Base-by-base conservation (phyloP, 139 green algal species). In the Chlorella sp. region DNA sequence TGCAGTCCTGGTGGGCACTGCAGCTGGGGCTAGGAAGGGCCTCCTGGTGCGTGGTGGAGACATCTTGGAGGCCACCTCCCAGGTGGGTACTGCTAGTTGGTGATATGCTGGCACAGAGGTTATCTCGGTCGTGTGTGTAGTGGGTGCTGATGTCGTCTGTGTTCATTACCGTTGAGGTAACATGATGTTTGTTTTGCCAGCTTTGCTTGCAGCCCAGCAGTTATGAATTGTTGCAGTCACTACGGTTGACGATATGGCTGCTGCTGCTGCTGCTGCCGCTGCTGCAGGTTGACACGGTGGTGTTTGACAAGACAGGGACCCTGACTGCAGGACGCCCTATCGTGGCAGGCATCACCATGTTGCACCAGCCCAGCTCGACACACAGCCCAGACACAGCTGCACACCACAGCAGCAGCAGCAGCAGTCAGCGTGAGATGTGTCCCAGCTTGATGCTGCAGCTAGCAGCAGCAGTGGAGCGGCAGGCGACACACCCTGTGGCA, bases 241-340 rank as follows among this genome's bases (percentile, higher is more conserved):
- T n/a, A n/a, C n/a, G n/a, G n/a, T n/a, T n/a, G n/a, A n/a, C n/a
- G n/a, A n/a, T n/a, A n/a, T n/a, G n/a, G n/a, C n/a, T n/a, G n/a
- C n/a, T n/a, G n/a, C n/a, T 5, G 5, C 35, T 36, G 31, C 31
- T 62, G 20, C n/a, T 66, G 24, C 72, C 27, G 62, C 69, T 32
- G 3, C 29, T 63, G n/a, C 76, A 90, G 29, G 77, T 96, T 2
- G 87, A 96, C 80, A 93, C 87, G 0, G 86, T 97, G 3, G 83
- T 97, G 26, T 95, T 97, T 76, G 94, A 98, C 81, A 98, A 98
- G 85, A 98, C 94, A 0, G 94, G 94, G 51, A 98, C 93, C 1
- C 80, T 98, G 5, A 98, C 94, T 2, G 34, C 67, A 0, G 94
- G 94, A 36, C 82, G 81, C 51, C 94, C 94, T 0, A 74, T 77